Base-by-base conservation (phyloP, 2,329 filamentous ascomycete genomes). In the Fusarium beomiforme region DNA sequence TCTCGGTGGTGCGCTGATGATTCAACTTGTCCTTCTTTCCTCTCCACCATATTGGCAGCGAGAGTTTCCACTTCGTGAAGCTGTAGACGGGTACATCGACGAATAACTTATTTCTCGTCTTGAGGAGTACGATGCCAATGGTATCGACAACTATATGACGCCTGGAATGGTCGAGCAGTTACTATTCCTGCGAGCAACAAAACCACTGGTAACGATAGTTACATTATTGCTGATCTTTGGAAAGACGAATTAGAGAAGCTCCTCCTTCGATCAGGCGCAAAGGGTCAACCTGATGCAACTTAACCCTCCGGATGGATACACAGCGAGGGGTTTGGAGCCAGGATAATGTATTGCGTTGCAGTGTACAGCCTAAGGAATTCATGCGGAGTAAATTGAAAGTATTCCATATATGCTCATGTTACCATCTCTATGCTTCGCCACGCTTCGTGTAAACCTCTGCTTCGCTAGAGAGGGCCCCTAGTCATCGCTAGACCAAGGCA, bases 71-170 rank as follows among this genome's bases (percentile, higher is more conserved):
- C 69, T 64, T 1, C 54, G 68, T 0, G 49, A 49, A 6, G 55
- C 68, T 5, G 19, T 71, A 4, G 64, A 71, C 13, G 23, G 29
- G 1, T 65, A 33, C 3, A 59, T 71, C 1, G 61, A 66, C 3
- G 49, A 71, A 1, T 10, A 41, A 0, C 54, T 71, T 11, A 17
- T 71, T 1, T 68, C 69, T 11, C 50, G 24, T 0, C 21, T 71
- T 1, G 54, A 31, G 4, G 54, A 61, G 0, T 71, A 26, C 2
- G 59, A 71, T 5, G 64, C 68, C 4, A 71, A 71, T 8, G 64
- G 69, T 51, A n/a, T n/a, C n/a, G n/a, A n/a, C n/a, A n/a, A n/a
- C n/a, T n/a, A 53, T 5, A 71, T 71, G 69, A 69, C 39, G 1
- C 59, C 53, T 14, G 68, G 59, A 0, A 61, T 1, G 64, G 69